Evolutionary conservation across 1,284 basidiomycete genomes (phyloP).

Genomic region (Macrocystidia cucumis): DNA sequence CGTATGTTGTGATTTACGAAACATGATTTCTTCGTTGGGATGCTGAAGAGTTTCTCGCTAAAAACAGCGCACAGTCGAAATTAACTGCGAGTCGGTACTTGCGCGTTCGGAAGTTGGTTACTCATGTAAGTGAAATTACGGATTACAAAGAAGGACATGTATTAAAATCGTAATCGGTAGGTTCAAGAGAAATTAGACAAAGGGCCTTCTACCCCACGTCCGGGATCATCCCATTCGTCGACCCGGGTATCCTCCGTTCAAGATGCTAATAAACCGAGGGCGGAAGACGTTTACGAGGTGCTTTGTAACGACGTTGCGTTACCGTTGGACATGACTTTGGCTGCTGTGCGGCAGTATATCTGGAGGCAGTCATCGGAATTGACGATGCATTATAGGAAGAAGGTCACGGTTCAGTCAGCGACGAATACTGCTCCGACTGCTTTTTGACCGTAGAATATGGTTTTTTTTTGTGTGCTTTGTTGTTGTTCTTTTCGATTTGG

Average conservation of each 20-base stretch:
- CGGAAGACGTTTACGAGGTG: constrained; percentile 83
- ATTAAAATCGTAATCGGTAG: constrained; percentile 28
- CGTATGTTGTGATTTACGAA: constrained; percentile 50
- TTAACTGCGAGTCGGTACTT: constrained; percentile 84
- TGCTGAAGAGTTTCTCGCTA: constrained; percentile 11
- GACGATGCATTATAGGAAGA: constrained; percentile 75
- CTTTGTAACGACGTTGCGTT: constrained; percentile 79
- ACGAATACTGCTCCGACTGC: too few species aligned
- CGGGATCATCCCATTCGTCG: constrained; percentile 14
- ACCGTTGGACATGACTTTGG: constrained; percentile 82
- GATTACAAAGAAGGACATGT: neutral
- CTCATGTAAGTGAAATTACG: constrained; percentile 54
- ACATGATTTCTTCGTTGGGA: neutral
- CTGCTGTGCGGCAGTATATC: constrained; percentile 80
- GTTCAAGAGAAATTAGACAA: constrained; percentile 85
- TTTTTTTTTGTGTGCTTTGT: too few species aligned
- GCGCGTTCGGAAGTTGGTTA: constrained; percentile 76
- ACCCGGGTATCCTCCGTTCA: too few species aligned
- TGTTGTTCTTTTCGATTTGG: too few species aligned
- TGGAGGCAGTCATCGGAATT: constrained; percentile 82
- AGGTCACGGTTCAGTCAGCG: constrained; percentile 13
- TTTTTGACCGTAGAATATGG: too few species aligned
- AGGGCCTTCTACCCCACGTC: constrained; percentile 20
- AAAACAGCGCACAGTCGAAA: constrained; percentile 66
- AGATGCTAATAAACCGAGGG: constrained; percentile 19